Conservation (phyloP, 352 stramenopile genomes). For the Aphanomyces cochlioides region DNA sequence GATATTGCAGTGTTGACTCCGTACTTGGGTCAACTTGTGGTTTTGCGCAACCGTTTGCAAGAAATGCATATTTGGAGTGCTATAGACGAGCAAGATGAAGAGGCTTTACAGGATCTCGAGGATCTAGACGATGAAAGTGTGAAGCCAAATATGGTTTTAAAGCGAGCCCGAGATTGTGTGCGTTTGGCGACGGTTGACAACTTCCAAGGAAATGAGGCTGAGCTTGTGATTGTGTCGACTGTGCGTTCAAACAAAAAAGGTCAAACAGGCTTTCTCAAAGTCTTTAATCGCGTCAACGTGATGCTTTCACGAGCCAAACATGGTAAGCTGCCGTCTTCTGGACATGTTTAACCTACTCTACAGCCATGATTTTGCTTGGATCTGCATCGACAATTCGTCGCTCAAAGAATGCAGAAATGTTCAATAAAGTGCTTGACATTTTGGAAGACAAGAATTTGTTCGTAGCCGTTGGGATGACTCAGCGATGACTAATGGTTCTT, state of each 20-base stretch:
- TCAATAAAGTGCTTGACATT: constrained; percentile 53
- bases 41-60: constrained; percentile 46
- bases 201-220: constrained; percentile 75
- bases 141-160: constrained; percentile 26
- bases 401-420: constrained; percentile 43
- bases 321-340: constrained; percentile 15
- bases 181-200: constrained; percentile 60
- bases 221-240: constrained; percentile 57
- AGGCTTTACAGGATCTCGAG: constrained; percentile 46
- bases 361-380: constrained; percentile 50
- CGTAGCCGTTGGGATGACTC: not conserved
- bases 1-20: constrained; percentile 78
- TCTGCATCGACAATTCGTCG: constrained; percentile 42
- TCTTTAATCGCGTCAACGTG: constrained; percentile 65
- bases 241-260: constrained; percentile 55
- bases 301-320: constrained; percentile 57
- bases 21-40: constrained; percentile 75
- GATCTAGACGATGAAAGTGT: constrained; percentile 33
- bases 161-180: constrained; percentile 38
- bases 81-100: constrained; percentile 42
- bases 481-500: not conserved
- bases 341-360: not conserved
- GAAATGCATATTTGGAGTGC: constrained; percentile 41
- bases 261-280: constrained; percentile 74
- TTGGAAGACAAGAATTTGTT: constrained; percentile 45